Percentiles rank a stretch among this genome's conserved stretches.
These are phyloP conservation scores for Strobilomyces echinocephalus DNA, from an alignment of 768 basidiomycete genomes.

Conservation along the genomic window DNA sequence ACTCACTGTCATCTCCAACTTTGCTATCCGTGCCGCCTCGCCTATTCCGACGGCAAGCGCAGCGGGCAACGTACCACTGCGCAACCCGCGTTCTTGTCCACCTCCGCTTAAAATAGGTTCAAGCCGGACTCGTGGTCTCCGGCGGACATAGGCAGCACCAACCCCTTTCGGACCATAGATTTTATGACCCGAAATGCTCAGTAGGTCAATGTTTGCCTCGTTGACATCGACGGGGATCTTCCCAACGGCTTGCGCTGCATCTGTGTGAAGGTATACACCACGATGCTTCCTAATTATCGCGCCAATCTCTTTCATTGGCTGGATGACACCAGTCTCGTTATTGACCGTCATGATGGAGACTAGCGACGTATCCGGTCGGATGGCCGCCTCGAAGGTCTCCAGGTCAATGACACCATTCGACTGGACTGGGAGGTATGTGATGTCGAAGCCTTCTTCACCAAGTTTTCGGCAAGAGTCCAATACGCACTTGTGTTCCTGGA, in stretches of 20 bases:
- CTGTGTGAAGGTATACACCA: slow-evolving; percentile 93
- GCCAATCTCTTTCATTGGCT: slow-evolving; percentile 94
- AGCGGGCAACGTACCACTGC: slow-evolving; percentile 92
- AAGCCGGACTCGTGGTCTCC: slow-evolving; percentile 86
- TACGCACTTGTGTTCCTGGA: slow-evolving; percentile 96
- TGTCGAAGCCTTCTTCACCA: slow-evolving; percentile 93
- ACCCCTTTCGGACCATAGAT: slow-evolving; percentile 97
- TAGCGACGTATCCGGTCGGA: slow-evolving; percentile 89
- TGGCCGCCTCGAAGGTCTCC: slow-evolving; percentile 74
- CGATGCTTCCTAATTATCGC: slow-evolving; percentile 79
- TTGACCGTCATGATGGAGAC: slow-evolving; percentile 98
- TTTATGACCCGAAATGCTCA: slow-evolving; percentile 97
- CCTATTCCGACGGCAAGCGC: slow-evolving; percentile 88
- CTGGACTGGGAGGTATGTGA: slow-evolving; percentile 96
- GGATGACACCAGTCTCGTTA: slow-evolving; percentile 98
- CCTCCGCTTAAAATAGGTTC: slow-evolving; percentile 95
- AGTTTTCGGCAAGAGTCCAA: slow-evolving; percentile 96
- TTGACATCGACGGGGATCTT: slow-evolving; percentile 93
- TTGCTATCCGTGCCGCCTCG: slow-evolving; percentile 90
- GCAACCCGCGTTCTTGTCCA: slow-evolving; percentile 92
- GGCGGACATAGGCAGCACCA: slow-evolving; percentile 89
- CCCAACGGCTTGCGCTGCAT: slow-evolving; percentile 92
- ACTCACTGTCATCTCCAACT: slow-evolving; percentile 89
- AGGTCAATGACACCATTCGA: slow-evolving; percentile 79
- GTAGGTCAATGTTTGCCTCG: slow-evolving; percentile 89